These are phyloP conservation scores for Apiospora phragmitis DNA, from an alignment of 2,329 filamentous ascomycete genomes.

Conservation along the genomic window DNA sequence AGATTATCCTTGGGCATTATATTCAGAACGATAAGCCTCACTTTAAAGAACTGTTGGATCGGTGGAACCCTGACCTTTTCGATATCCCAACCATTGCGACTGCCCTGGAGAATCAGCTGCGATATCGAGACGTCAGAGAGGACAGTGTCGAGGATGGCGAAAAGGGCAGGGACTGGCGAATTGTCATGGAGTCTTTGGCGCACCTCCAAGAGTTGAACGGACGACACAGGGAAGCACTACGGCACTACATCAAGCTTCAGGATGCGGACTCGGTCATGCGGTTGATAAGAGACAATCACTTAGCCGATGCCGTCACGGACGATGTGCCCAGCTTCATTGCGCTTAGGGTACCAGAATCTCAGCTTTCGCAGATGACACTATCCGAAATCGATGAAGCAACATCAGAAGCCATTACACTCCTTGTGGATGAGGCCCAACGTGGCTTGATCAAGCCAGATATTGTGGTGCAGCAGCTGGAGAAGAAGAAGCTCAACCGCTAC, in stretches of 20 bases:
- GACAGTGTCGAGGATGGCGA: constrained; percentile 75
- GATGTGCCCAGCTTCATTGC: constrained; percentile 89
- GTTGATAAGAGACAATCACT: constrained; percentile 81
- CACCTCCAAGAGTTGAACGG: constrained; percentile 82
- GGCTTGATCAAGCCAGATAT: constrained; percentile 77
- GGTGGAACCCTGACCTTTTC: constrained; percentile 84
- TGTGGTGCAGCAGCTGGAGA: constrained; percentile 77
- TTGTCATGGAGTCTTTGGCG: constrained; percentile 84
- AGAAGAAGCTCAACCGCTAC: constrained; percentile 69
- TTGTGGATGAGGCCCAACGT: constrained; percentile 88
- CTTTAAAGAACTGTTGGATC: constrained; percentile 77
- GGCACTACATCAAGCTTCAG: constrained; percentile 86
- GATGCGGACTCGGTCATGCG: constrained; percentile 88
- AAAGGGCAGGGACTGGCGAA: constrained; percentile 79
- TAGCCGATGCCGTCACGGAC: constrained; percentile 86
- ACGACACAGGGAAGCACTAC: constrained; percentile 79
- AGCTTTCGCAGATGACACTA: constrained; percentile 63
- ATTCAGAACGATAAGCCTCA: constrained; percentile 73
- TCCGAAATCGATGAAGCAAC: constrained; percentile 78
- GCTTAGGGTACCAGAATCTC: constrained; percentile 75
- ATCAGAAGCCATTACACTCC: constrained; percentile 78
- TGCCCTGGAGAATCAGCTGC: constrained; percentile 79
- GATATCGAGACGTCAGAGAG: constrained; percentile 71
- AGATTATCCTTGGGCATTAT: constrained; percentile 87
- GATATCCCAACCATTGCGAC: constrained; percentile 75